These are phyloP conservation scores for Mentha longifolia DNA, from an alignment of 257 asterid species.

Conservation along the genomic window DNA sequence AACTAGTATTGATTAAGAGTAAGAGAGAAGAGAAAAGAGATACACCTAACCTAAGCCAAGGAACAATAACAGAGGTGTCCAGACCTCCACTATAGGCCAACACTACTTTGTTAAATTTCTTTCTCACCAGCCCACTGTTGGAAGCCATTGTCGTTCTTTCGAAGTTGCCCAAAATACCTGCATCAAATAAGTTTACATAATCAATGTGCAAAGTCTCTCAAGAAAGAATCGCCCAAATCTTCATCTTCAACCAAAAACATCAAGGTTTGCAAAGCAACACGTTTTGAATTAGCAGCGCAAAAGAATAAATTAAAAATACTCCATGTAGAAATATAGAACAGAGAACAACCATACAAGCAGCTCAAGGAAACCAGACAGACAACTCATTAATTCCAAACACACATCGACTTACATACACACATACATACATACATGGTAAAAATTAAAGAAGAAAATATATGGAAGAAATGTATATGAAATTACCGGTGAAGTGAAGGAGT, in stretches of 20 bases:
- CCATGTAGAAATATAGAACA: no score
- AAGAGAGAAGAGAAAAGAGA: neutral
- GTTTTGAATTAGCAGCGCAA: no score
- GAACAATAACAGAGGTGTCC: constrained; percentile 97
- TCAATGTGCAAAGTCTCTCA: neutral
- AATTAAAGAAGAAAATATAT: no score
- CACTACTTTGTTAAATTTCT: constrained; percentile 86
- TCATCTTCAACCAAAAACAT: neutral
- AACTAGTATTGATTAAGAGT: neutral
- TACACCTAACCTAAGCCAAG: constrained; percentile 96
- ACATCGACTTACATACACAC: no score
- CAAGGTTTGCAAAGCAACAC: neutral
- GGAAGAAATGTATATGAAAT: neutral
- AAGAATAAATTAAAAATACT: no score
- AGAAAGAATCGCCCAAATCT: neutral
- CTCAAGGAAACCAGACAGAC: no score
- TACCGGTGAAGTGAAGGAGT: neutral
- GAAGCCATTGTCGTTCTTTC: constrained; percentile 43
- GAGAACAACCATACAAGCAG: no score
- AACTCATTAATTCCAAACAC: no score
- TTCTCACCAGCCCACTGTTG: constrained; percentile 40
- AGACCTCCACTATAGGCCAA: constrained; percentile 96
- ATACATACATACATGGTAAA: no score
- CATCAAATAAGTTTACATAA: constrained; percentile 29
- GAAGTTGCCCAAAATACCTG: constrained; percentile 43